Base-by-base conservation (phyloP, 1,284 basidiomycete genomes). In the Austroboletus niveus region DNA sequence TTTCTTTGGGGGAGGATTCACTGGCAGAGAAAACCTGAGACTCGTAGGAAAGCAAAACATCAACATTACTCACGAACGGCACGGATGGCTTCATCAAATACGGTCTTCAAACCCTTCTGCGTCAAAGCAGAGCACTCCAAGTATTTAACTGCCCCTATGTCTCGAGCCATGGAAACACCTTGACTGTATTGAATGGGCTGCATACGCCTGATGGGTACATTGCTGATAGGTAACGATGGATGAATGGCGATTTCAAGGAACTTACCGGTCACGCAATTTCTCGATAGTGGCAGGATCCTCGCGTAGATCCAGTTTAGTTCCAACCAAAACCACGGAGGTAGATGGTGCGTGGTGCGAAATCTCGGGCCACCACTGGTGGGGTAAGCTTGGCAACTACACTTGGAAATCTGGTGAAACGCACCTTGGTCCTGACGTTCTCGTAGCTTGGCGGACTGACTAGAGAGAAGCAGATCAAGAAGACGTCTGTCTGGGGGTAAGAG, bases 391-490 rank as follows among this genome's bases (percentile, higher is more conserved):
- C 46, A 44, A 45, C 17, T 36, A 56, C 47, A 31, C 29, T 53
- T 15, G 41, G 11, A 38, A 45, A 42, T 6, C 34, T 32, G 44
- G 45, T 45, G 41, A 46, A 45, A 68, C 77, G 47, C 65, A 92
- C 93, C 82, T 98, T 98, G 62, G 94, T 97, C 74, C 90, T 85
- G 55, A 99, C 94, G 80, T 99, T 99, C 76, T 99, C 97, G 69
- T 94, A 99, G 72, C 89, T 93, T 24, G 97, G 93, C 31, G 97
- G 97, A 63, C 91, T 94, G 66, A 98, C 95, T 57, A 98, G 82
- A 43, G 94, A 97, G 80, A 99, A 99, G 72, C 97, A 99, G 71
- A 99, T 94, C 69, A 99, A 80, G 78, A 99, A 99, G 36, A 99
- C 94, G 70, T 99, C 97, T 48, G 97, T 99, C 74, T 99, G 97